Conservation (phyloP, 306 rosid species). For the Oemleria cerasiformis region DNA sequence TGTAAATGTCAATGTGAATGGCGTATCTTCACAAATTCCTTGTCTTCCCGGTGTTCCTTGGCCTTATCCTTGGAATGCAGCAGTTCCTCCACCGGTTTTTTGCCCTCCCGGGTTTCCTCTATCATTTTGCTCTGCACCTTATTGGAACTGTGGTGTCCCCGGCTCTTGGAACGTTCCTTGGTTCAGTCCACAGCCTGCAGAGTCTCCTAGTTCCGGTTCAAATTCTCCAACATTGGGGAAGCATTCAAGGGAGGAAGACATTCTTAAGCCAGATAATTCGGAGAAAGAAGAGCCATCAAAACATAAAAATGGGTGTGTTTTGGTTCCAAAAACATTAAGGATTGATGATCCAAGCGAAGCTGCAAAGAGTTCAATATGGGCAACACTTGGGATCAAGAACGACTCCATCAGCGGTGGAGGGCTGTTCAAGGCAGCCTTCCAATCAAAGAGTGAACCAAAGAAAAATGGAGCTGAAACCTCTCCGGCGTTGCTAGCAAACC, state of each 20-base stretch:
- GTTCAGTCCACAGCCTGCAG: constrained; percentile 49
- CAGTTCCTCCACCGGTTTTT: constrained; percentile 51
- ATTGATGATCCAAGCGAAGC: constrained; percentile 87
- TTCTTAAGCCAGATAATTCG: constrained; percentile 27
- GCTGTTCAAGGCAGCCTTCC: constrained; percentile 72
- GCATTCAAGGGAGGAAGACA: constrained; percentile 63
- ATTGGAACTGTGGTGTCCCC: constrained; percentile 68
- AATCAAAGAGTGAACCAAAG: constrained; percentile 47
- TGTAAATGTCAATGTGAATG: constrained; percentile 41
- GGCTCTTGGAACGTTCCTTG: constrained; percentile 70
- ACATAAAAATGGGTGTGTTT: constrained; percentile 57
- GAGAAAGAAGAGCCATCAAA: constrained; percentile 43
- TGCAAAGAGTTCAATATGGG: constrained; percentile 94
- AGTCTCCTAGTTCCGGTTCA: constrained; percentile 34
- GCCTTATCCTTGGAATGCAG: constrained; percentile 75
- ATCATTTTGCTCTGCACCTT: constrained; percentile 59
- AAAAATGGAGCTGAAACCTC: constrained; percentile 45
- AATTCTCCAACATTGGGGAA: constrained; percentile 65
- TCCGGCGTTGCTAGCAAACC: constrained; percentile 65
- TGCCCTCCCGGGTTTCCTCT: constrained; percentile 69
- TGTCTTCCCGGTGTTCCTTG: constrained; percentile 74
- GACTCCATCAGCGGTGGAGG: constrained; percentile 55
- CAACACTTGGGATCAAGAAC: constrained; percentile 85
- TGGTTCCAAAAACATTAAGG: constrained; percentile 83
- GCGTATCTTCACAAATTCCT: constrained; percentile 57